These are phyloP conservation scores for Pseudogymnoascus sp. DNA, from an alignment of 2,329 filamentous ascomycete species.

Conservation along the genomic window DNA sequence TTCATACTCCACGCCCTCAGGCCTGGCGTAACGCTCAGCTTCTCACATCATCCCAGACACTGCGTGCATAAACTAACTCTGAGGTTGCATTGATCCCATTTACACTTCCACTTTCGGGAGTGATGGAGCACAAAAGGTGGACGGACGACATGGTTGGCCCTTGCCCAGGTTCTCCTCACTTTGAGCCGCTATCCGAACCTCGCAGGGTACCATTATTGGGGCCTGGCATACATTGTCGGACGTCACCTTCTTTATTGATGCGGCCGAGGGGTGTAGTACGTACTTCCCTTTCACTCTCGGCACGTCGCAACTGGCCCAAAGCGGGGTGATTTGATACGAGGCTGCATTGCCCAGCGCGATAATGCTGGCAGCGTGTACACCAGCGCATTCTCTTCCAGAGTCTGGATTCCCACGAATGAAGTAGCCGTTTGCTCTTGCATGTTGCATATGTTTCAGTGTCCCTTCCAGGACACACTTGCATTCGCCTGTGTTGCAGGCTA, in stretches of 20 bases:
- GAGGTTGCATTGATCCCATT: background rate
- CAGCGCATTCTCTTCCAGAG: background rate
- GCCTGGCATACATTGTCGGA: background rate
- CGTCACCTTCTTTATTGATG: background rate
- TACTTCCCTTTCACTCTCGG: background rate
- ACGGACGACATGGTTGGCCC: background rate
- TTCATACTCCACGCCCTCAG: background rate
- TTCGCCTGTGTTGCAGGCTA: slow-evolving; percentile 20
- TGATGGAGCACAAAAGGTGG: background rate
- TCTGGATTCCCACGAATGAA: background rate
- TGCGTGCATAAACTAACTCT: background rate
- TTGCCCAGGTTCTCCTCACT: background rate
- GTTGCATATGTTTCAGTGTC: background rate
- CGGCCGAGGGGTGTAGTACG: background rate
- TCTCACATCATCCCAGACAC: background rate
- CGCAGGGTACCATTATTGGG: background rate
- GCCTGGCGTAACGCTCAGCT: background rate
- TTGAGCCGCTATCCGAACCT: background rate
- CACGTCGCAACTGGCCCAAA: background rate
- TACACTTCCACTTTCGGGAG: background rate
- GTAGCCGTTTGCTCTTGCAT: background rate
- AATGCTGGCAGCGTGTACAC: background rate
- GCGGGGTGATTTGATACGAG: background rate
- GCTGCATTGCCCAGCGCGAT: background rate
- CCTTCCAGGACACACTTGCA: background rate